Percentiles rank a stretch among this genome's conserved stretches.
phyloP scores from a whole-genome alignment of 1,284 basidiomycete species.

The Apiotrichum sp. region DNA sequence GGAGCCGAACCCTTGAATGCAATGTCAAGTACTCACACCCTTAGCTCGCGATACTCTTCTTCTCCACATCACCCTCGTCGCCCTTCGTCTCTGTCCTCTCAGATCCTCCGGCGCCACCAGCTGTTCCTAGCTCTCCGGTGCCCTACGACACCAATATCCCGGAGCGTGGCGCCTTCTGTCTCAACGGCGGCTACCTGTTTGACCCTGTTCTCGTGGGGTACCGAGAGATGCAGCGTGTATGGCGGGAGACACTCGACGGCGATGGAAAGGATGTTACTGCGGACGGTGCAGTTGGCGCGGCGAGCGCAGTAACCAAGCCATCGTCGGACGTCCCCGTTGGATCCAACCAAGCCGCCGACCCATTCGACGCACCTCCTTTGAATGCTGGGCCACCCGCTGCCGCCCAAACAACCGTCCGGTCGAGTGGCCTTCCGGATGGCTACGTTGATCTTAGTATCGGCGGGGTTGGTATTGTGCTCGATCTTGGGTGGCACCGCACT shows the following conservation, averaged over 20 bases:
- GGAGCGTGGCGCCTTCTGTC: conserved; percentile 26
- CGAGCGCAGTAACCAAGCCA: background rate
- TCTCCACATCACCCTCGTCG: conserved; percentile 36
- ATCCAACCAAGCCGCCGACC: background rate
- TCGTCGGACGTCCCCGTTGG: background rate
- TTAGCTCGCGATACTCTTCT: conserved; percentile 33
- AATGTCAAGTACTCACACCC: background rate
- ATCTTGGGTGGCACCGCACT: conserved; percentile 32
- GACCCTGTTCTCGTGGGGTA: conserved; percentile 35
- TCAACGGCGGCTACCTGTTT: conserved; percentile 28
- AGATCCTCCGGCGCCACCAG: background rate
- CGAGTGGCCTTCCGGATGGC: conserved; percentile 16
- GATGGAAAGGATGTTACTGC: background rate
- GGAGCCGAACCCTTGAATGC: too few relatives aligned
- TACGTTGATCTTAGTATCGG: conserved; percentile 32
- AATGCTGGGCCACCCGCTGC: background rate
- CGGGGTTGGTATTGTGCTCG: conserved; percentile 35
- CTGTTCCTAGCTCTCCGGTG: background rate
- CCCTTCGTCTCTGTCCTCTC: conserved; percentile 28
- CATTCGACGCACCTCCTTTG: background rate
- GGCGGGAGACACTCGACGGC: conserved; percentile 6
- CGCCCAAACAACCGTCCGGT: background rate
- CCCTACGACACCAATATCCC: conserved; percentile 17
- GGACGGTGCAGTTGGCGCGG: background rate
- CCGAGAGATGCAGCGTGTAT: conserved; percentile 16